These are phyloP conservation scores for Carpinus viminea DNA, from an alignment of 306 rosid species.

Conservation along the genomic window DNA sequence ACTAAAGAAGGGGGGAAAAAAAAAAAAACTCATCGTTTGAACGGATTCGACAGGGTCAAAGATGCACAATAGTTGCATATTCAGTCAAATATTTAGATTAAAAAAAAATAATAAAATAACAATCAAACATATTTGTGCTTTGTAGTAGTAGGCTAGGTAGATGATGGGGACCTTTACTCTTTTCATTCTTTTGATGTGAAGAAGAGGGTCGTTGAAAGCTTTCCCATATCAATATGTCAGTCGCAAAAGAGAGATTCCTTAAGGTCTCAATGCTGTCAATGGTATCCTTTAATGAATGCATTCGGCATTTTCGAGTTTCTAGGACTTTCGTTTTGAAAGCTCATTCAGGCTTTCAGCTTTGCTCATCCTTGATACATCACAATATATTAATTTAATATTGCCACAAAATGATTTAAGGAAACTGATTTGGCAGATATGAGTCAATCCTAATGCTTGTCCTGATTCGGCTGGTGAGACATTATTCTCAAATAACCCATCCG, in stretches of 20 bases:
- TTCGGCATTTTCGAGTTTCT: constrained; percentile 44
- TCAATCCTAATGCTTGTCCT: too few relatives aligned
- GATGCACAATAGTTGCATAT: constrained; percentile 7
- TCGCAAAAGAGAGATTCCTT: constrained; percentile 50
- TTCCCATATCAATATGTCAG: constrained; percentile 38
- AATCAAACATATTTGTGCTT: constrained; percentile 41
- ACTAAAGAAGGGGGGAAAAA: neutral
- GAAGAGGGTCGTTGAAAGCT: constrained; percentile 37
- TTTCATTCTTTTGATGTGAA: constrained; percentile 72
- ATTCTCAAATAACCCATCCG: too few relatives aligned
- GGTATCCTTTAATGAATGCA: constrained; percentile 32
- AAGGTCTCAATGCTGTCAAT: constrained; percentile 37
- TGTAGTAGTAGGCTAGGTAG: constrained; percentile 42
- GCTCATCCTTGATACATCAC: too few relatives aligned
- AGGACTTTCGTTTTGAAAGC: constrained; percentile 27
- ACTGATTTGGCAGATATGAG: constrained; percentile 1
- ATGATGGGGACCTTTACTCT: constrained; percentile 48
- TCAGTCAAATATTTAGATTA: constrained; percentile 27
- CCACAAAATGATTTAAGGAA: neutral
- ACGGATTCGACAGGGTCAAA: constrained; percentile 54
- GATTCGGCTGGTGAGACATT: too few relatives aligned
- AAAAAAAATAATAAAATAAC: neutral
- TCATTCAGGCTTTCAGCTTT: neutral
- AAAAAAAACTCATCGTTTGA: constrained; percentile 17
- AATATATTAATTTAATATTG: neutral